These are phyloP conservation scores for Aspergillus indologenus DNA, from an alignment of 495 filamentous ascomycete genomes.

Conservation along the genomic window DNA sequence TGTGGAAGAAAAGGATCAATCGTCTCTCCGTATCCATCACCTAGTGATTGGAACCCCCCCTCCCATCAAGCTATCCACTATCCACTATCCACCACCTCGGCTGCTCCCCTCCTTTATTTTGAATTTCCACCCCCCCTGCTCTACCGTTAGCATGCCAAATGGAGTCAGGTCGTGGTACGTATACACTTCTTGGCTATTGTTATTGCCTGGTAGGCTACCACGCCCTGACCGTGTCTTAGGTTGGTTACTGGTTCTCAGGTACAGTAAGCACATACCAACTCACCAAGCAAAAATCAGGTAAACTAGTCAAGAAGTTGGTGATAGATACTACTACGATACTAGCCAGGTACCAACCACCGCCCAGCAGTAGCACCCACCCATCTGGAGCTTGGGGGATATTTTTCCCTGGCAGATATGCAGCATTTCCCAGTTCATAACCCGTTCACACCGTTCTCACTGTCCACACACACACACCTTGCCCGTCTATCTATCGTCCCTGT, in stretches of 20 bases:
- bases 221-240: background rate
- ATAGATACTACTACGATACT: background rate
- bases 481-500: background rate
- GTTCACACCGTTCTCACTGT: background rate
- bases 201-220: background rate
- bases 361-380: background rate
- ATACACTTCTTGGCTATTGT: background rate
- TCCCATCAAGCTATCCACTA: background rate
- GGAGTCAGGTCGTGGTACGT: background rate
- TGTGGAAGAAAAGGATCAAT: constrained; percentile 4
- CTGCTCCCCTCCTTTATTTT: background rate
- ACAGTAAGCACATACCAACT: background rate
- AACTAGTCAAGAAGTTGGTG: background rate
- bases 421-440: background rate
- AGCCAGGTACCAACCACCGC: background rate
- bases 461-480: background rate
- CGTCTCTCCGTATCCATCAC: background rate
- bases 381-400: background rate
- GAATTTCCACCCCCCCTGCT: background rate
- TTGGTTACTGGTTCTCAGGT: background rate
- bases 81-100: background rate
- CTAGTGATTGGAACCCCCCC: background rate
- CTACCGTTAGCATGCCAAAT: background rate
- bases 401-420: background rate
- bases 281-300: background rate